Evolutionary conservation across 306 rosid genomes (phyloP).

Genomic region (Lupinus albus): DNA sequence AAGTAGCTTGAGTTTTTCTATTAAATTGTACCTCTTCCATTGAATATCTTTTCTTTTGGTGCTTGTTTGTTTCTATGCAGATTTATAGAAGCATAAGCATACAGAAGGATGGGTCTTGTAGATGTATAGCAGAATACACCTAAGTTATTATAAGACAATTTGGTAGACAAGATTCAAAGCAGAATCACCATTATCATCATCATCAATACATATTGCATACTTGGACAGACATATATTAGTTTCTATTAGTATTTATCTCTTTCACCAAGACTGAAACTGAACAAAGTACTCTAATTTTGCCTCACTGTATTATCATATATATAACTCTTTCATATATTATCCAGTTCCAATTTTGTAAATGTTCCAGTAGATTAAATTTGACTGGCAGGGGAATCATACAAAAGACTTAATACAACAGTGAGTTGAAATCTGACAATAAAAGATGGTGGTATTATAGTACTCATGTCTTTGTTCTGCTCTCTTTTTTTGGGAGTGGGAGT

Average conservation of each 20-base stretch:
- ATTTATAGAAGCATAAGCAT: constrained; percentile 60
- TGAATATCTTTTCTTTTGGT: neutral
- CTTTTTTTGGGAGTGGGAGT: neutral
- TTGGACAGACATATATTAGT: constrained; percentile 49
- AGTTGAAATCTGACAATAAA: constrained; percentile 16
- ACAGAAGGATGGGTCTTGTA: constrained; percentile 54
- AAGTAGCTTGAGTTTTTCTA: neutral
- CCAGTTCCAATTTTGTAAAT: neutral
- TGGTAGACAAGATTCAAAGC: constrained; percentile 43
- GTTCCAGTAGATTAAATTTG: constrained; percentile 13
- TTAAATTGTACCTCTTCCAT: neutral
- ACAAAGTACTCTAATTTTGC: constrained; percentile 38
- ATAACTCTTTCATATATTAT: constrained; percentile 12
- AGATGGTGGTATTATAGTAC: neutral
- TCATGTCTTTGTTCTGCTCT: neutral
- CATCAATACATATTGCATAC: constrained; percentile 63
- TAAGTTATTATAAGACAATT: constrained; percentile 55
- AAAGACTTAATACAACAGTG: neutral
- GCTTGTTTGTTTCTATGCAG: constrained; percentile 45
- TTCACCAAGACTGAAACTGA: constrained; percentile 50
- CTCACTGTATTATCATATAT: neutral
- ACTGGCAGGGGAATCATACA: constrained; percentile 2
- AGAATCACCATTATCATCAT: constrained; percentile 44
- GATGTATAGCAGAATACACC: constrained; percentile 74
- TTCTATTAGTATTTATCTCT: constrained; percentile 38